Percentiles rank a stretch among this genome's conserved stretches.
These are phyloP conservation scores for Lindgomyces ingoldianus DNA, from an alignment of 495 filamentous ascomycete genomes.

Conservation along the genomic window DNA sequence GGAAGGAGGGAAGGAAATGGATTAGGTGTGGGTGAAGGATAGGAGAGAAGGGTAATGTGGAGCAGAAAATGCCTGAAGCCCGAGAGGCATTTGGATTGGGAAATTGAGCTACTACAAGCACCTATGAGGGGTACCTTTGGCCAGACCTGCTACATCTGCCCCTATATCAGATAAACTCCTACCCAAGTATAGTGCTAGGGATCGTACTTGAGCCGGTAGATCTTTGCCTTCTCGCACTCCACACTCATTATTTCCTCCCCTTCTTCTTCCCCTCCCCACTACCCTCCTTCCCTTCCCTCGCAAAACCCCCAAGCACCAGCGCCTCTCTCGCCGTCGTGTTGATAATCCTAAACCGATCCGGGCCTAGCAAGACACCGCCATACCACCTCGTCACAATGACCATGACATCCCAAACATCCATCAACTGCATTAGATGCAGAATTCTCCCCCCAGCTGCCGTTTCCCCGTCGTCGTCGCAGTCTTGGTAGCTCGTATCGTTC, in stretches of 20 bases:
- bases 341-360: constrained; percentile 85
- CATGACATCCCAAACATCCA: constrained; percentile 89
- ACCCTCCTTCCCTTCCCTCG: constrained; percentile 40
- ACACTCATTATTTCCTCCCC: background rate
- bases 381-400: constrained; percentile 97
- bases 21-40: too few species aligned
- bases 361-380: constrained; percentile 83
- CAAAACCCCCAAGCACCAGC: constrained; percentile 60
- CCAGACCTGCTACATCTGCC: too few species aligned
- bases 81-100: too few species aligned
- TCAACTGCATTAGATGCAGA: constrained; percentile 86
- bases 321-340: constrained; percentile 83
- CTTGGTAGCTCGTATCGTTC: constrained; percentile 67
- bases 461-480: constrained; percentile 96
- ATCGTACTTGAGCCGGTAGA: too few species aligned
- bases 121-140: too few species aligned
- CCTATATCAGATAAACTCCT: too few species aligned
- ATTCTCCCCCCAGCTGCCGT: constrained; percentile 86
- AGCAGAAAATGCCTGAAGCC: too few species aligned
- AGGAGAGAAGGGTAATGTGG: too few species aligned
- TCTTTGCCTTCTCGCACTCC: too few species aligned
- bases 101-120: too few species aligned
- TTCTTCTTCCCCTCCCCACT: constrained; percentile 40
- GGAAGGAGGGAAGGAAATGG: too few species aligned
- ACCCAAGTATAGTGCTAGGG: too few species aligned